Evolutionary conservation across 768 basidiomycete species (phyloP).

Genomic region (Vararia minispora): DNA sequence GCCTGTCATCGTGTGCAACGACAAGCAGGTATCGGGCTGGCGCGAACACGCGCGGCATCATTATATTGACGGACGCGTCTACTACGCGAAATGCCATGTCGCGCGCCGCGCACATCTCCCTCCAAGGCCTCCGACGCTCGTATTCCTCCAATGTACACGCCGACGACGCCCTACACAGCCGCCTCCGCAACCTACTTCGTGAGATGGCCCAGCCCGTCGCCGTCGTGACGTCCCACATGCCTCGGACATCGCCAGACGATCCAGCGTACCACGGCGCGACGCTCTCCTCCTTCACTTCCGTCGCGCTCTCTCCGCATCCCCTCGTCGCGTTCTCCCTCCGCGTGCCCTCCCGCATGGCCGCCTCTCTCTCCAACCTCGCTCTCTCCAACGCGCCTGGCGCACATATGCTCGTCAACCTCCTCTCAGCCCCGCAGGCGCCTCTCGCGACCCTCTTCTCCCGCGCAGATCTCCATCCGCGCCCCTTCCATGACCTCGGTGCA

Average conservation of each 20-base stretch:
- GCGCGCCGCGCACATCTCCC: background rate
- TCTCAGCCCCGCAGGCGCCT: constrained; percentile 54
- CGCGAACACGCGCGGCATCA: background rate
- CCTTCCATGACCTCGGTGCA: constrained; percentile 33
- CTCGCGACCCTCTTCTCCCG: constrained; percentile 63
- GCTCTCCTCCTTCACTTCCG: constrained; percentile 85
- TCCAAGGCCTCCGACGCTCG: background rate
- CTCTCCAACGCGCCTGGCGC: constrained; percentile 17
- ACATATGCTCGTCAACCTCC: constrained; percentile 72
- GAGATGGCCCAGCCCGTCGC: constrained; percentile 79
- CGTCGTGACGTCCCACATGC: constrained; percentile 66
- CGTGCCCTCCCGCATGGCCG: constrained; percentile 81
- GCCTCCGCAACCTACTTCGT: constrained; percentile 51
- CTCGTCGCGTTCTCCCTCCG: constrained; percentile 86
- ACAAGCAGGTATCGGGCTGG: background rate
- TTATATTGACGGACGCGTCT: too few species aligned
- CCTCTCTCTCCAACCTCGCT: constrained; percentile 30
- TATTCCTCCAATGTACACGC: background rate
- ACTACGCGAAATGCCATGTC: too few species aligned
- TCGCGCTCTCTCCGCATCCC: constrained; percentile 82
- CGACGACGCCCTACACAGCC: constrained; percentile 7
- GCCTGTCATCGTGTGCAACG: too few species aligned
- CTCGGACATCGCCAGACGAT: constrained; percentile 8
- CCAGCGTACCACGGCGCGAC: constrained; percentile 74
- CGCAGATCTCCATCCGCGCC: constrained; percentile 53